Base-by-base conservation (phyloP, 164 flowering plant genomes). In the Magnolia changhungtana region DNA sequence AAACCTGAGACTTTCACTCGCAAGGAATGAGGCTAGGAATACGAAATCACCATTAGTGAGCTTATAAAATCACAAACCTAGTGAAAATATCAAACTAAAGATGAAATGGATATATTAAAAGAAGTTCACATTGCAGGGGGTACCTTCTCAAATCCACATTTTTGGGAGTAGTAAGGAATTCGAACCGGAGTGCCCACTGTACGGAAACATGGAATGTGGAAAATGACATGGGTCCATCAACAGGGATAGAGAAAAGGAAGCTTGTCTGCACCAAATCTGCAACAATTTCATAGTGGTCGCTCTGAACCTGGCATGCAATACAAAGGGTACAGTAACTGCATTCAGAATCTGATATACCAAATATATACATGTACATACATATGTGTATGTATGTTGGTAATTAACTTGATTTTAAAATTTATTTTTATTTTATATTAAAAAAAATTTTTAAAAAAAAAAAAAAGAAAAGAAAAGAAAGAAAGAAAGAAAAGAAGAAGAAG, bases 171-270 rank as follows among this genome's bases (percentile, higher is more conserved):
- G 95, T 94, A 78, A 91, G 84, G 80, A 96, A 96, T 78, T 94
- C 99, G 84, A 96, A 96, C 11, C 98, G 90, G 59, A 96, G 92
- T 75, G 87, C 87, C 99, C 99, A 96, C 73, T 91, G 90, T 74
- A 96, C 93, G 19, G 98, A 89, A 82, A 91, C 90, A 79, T 82
- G 91, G 16, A 90, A 91, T 50, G 99, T 96, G 66, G 98, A 87
- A 83, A 96, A 94, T 13, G 95, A 89, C 98, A 94, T 92, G 5
- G 99, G 98, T 65, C 99, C 99, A 85, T 96, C 99, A 88, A 87
- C 88, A 24, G 98, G 99, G 82, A 96, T 86, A 63, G 98, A 92
- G 76, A 94, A 94, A 49, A 96, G 91, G 85, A 96, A 94, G 88
- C 98, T 91, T 70, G 97, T 90, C 81, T 94, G 97, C 63, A 94